Evolutionary conservation across 2,329 filamentous ascomycete species (phyloP), one percentile per base, ranked within the genome.

Genomic region (Cladosporium sp.): DNA sequence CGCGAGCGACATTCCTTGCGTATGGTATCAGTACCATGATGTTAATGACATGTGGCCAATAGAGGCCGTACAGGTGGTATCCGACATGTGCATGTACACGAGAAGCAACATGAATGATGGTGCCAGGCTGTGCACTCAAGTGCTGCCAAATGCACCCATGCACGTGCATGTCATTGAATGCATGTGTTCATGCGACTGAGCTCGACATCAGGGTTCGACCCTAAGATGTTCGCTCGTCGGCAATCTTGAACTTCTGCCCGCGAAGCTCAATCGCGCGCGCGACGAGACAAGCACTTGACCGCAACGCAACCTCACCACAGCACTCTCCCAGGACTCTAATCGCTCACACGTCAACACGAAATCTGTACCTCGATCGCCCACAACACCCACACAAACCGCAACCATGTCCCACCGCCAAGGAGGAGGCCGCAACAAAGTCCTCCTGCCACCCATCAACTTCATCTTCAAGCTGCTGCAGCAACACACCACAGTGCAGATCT

Each of bases 391-490:
- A 47, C 15, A 47, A 30, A 47, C 2, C 51, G 28, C 34, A 47
- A 45, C 59, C 63, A 82, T 82, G 84, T 78, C 80, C 64, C 80
- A 82, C 69, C 80, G 83, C 60, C 64, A 39, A 52, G 74, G 80
- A 70, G 82, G 79, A 63, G 82, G 74, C 36, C 67, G 72, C 57
- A 69, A 80, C 67, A 87, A 87, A 78, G 88, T 89, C 65, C 81
- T 90, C 64, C 82, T 90, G 66, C 87, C 87, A 60, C 88, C 88
- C 1, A 90, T 90, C 79, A 92, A 94, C 77, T 92, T 92, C 76
- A 93, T 94, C 74, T 94, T 94, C 85, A 96, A 94, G 81, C 88
- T 97, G 39, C 84, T 97, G 9, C 92, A 86, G 69, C 80, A 89
- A 75, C 88, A 92, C 70, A 87, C 89, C 15, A 92, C 88, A 1